Conservation (phyloP, 1,284 basidiomycete genomes). For the Apiotrichum porosum region DNA sequence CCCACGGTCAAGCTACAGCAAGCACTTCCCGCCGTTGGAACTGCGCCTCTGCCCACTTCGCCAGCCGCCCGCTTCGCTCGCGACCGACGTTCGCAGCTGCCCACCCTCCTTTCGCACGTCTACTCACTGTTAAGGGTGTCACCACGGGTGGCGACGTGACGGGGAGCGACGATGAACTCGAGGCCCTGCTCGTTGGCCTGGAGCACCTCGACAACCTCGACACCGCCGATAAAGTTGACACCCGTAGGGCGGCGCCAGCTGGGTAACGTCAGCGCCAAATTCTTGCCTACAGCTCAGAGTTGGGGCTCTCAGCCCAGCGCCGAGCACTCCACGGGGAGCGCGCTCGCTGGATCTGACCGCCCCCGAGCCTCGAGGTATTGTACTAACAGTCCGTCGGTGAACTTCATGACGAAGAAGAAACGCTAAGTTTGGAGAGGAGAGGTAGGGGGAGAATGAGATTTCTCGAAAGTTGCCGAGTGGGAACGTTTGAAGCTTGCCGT, state of each 20-base stretch:
- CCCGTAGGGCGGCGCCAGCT: slow-evolving; percentile 35
- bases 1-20: too few species aligned
- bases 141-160: slow-evolving; percentile 42
- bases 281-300: too few species aligned
- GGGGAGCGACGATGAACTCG: slow-evolving; percentile 60
- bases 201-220: slow-evolving; percentile 52
- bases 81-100: too few species aligned
- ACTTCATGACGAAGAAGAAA: slow-evolving; percentile 31
- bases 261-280: background rate
- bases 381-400: slow-evolving; percentile 56
- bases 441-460: too few species aligned
- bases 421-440: background rate
- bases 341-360: too few species aligned
- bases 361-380: background rate
- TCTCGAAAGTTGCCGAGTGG: too few species aligned
- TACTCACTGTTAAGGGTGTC: slow-evolving; percentile 12
- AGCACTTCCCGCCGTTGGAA: too few species aligned
- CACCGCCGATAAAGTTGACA: slow-evolving; percentile 55
- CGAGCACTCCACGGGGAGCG: too few species aligned
- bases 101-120: too few species aligned
- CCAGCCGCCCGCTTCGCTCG: too few species aligned
- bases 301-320: too few species aligned
- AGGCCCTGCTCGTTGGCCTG: slow-evolving; percentile 51
- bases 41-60: slow-evolving; percentile 52
- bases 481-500: too few species aligned